Conservation (phyloP, 257 asterid genomes). For the Solanum clarkiae region DNA sequence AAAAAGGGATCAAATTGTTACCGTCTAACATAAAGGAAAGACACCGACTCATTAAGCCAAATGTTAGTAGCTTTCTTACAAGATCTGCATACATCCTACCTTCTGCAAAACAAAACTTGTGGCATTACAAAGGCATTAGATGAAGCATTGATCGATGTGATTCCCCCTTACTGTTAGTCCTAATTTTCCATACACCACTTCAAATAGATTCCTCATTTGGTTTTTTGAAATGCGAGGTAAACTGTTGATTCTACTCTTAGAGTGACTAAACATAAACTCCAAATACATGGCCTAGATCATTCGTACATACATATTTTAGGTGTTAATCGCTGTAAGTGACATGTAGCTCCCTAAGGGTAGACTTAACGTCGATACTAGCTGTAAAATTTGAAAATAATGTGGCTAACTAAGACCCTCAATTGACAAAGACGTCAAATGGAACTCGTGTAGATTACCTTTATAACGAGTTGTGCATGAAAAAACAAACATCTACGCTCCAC, state of each 20-base stretch:
- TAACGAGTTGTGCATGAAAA: too few species aligned
- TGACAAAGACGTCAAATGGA: not conserved
- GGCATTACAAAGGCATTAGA: not conserved
- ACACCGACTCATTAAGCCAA: not conserved
- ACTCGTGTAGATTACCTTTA: not conserved
- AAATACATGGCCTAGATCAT: not conserved
- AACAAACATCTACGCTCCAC: not conserved
- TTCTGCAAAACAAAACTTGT: fast-evolving
- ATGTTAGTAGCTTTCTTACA: too few species aligned
- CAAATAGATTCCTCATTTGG: not conserved
- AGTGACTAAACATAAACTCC: not conserved
- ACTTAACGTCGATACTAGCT: not conserved
- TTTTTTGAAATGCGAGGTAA: not conserved
- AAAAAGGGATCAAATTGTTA: not conserved
- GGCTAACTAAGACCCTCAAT: not conserved
- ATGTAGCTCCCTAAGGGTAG: not conserved
- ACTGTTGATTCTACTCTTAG: not conserved
- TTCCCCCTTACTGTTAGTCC: not conserved
- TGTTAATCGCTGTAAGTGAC: too few species aligned
- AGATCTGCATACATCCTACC: not conserved
- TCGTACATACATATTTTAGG: not conserved
- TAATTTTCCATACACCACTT: not conserved
- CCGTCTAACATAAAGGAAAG: not conserved
- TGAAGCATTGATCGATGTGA: not conserved
- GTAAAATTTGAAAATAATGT: not conserved